Base-by-base conservation (phyloP, 345 rosid species). In the Stellera chamaejasme region DNA sequence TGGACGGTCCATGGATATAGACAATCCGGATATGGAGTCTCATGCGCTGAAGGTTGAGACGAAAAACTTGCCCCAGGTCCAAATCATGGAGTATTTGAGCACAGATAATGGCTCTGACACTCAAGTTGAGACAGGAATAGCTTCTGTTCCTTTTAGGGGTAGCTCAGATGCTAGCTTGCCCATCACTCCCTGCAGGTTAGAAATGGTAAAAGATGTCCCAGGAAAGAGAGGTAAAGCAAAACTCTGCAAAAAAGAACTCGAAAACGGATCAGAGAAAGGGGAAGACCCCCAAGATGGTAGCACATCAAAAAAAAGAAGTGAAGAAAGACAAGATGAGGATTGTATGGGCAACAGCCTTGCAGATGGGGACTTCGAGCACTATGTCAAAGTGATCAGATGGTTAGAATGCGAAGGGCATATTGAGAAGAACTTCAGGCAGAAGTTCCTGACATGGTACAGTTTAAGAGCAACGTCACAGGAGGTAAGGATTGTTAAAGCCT, bases 401-500 rank as follows among this genome's bases (percentile, higher is more conserved):
- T 62, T 94, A 65, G 95, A 94, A 67, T 59, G 92, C 42, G 72
- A 79, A 62, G 97, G 99, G 27, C 95, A 94, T 68, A 82, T 94
- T 3, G 97, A 87, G 67, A 94, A 73, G 82, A 87, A 79, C 66
- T 94, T 94, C 54, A 70, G 97, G 70, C 90, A 94, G 84, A 90
- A 85, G 69, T 90, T 94, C 73, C 73, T 94, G 67, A 85, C 96
- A 13, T 93, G 99, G 97, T 93, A 84, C 57, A 82, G 95, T 80
- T 72, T 89, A 66, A 77, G 91, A 72, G 97, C 99, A 46, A 83
- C 82, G 26, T 64, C 77, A 47, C 81, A 82, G 60, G 97, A 89
- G 80, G 72, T 80, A 9, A 74, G 85, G 75, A 55, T 90, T 44
- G 99, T 93, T 61, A 93, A 93, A 78, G 75, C 84, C 28, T 90